phyloP scores from a whole-genome alignment of 257 asterid genomes.

The Agastache rugosa region DNA sequence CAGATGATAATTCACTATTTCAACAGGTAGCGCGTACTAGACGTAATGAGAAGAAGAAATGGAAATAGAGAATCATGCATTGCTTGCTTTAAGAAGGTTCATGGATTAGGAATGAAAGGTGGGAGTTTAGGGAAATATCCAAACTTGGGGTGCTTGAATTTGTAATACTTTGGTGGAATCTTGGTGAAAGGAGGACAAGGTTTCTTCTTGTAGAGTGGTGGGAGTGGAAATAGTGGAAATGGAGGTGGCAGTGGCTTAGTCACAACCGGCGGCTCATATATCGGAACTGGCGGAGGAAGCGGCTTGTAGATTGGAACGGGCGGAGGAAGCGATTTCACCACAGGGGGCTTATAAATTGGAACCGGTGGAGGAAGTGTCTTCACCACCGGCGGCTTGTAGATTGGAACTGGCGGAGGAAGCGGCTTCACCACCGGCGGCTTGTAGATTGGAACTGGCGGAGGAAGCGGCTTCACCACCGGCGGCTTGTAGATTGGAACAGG shows the following conservation, averaged over 20 bases:
- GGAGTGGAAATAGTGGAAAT: slow-evolving; percentile 44
- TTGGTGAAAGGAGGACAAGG: slow-evolving; percentile 59
- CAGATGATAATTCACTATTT: neutral
- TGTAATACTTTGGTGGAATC: slow-evolving; percentile 48
- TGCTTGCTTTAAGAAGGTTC: slow-evolving; percentile 30
- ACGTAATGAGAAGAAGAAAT: neutral
- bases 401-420: neutral
- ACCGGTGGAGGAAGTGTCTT: slow-evolving; percentile 35
- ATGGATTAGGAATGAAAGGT: slow-evolving; percentile 39
- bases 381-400: slow-evolving; percentile 12
- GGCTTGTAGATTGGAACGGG: slow-evolving; percentile 1
- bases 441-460: neutral
- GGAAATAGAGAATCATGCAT: neutral
- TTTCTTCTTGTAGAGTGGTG: slow-evolving; percentile 58
- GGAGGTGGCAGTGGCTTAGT: slow-evolving; percentile 55
- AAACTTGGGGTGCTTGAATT: slow-evolving; percentile 53
- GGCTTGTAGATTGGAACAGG: slow-evolving; percentile 3
- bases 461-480: slow-evolving; percentile 37
- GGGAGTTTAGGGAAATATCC: slow-evolving; percentile 54
- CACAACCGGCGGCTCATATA: slow-evolving; percentile 35
- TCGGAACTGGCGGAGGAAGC: neutral
- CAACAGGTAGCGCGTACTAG: neutral
- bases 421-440: slow-evolving; percentile 39
- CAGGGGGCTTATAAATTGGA: slow-evolving; percentile 6
- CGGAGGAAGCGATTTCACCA: slow-evolving; percentile 24